These are phyloP conservation scores for Casuarina equisetifolia DNA, from an alignment of 306 rosid species.

Conservation along the genomic window DNA sequence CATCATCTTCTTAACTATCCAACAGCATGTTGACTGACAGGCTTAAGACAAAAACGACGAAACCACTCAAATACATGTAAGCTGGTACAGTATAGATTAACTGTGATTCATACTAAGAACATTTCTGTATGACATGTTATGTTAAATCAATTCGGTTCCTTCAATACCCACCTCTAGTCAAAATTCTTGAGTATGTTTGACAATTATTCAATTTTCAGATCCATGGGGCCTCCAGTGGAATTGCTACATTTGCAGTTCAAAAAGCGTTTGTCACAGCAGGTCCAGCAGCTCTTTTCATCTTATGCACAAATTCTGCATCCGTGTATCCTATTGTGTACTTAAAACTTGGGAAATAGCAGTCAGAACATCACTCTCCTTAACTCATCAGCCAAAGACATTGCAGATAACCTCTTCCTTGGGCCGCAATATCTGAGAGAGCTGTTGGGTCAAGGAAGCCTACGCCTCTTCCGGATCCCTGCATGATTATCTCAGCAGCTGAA, in stretches of 20 bases:
- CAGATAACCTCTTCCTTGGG: background rate
- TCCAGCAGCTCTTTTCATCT: slow-evolving; percentile 1
- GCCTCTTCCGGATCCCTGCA: too few relatives aligned
- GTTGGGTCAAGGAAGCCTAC: too few relatives aligned
- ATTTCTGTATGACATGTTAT: background rate
- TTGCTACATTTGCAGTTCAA: slow-evolving; percentile 45
- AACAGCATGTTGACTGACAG: background rate
- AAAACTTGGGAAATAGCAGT: background rate
- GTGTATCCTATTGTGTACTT: background rate
- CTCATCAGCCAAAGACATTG: background rate
- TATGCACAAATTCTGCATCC: background rate
- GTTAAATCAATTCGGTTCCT: background rate
- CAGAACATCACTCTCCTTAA: background rate
- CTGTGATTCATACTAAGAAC: background rate
- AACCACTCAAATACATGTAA: background rate
- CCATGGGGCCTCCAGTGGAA: slow-evolving; percentile 58
- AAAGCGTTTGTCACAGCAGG: slow-evolving; percentile 61
- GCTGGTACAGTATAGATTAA: background rate
- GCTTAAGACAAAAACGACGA: background rate
- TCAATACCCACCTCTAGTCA: background rate
- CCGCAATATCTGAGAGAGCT: background rate
- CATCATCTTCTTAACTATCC: background rate
- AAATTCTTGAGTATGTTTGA: slow-evolving; percentile 3
- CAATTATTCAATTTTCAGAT: slow-evolving; percentile 31
- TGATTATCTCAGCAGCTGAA: background rate